These are phyloP conservation scores for Gossypium trilobum DNA, from an alignment of 441 rosid species.

Conservation along the genomic window DNA sequence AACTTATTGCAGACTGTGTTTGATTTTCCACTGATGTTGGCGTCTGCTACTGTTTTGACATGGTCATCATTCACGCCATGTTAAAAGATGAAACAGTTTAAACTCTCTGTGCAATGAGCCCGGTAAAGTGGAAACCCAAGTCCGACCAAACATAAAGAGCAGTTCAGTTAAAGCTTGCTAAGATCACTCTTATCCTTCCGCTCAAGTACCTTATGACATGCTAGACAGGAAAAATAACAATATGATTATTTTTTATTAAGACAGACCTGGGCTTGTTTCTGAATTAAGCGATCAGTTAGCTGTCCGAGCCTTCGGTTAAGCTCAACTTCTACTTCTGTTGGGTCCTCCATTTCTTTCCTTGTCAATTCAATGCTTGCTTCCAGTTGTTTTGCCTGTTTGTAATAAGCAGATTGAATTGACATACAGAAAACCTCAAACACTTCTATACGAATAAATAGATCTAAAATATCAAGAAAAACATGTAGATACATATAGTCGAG, in stretches of 20 bases:
- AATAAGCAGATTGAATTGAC: conserved; percentile 5
- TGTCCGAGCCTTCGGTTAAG: conserved; percentile 74
- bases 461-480: not conserved
- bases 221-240: not conserved
- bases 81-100: not conserved
- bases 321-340: conserved; percentile 80
- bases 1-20: not conserved
- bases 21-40: not conserved
- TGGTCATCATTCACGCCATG: not conserved
- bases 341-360: conserved; percentile 77
- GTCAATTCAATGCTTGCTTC: conserved; percentile 54
- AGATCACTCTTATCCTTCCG: not conserved
- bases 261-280: conserved; percentile 89
- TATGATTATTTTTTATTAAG: not conserved
- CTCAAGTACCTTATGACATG: not conserved
- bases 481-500: not conserved
- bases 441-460: not conserved
- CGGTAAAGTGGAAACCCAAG: not conserved
- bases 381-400: conserved; percentile 48
- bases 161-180: not conserved
- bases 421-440: conserved; percentile 1
- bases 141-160: not conserved
- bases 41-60: not conserved
- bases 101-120: not conserved
- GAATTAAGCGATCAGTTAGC: conserved; percentile 89